A percentile compares a stretch with the other conserved stretches of the same genome.
Conservation (phyloP, 768 basidiomycete species). For the Auricularia sp. region DNA sequence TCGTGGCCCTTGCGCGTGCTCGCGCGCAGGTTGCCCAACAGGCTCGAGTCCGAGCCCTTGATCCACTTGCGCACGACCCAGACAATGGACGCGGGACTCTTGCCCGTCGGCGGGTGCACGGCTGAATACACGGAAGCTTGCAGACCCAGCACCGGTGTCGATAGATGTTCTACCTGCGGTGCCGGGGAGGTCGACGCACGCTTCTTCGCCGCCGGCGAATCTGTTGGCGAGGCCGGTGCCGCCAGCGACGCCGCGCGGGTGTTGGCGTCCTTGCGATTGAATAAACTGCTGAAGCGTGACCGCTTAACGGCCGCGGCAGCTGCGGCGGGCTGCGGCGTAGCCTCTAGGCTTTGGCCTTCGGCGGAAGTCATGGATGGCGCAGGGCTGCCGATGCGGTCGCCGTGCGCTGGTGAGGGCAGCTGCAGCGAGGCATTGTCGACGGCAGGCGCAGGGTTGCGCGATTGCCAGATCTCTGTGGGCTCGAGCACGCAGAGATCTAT, state of each 20-base stretch:
- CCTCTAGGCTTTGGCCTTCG: background rate
- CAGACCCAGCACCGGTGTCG: slow-evolving; percentile 50
- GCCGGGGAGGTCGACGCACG: slow-evolving; percentile 1
- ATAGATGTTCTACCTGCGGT: slow-evolving; percentile 4
- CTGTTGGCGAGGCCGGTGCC: slow-evolving; percentile 2
- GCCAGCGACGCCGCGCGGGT: slow-evolving; percentile 10
- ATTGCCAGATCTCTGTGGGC: slow-evolving; percentile 62
- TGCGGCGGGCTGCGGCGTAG: slow-evolving; percentile 2
- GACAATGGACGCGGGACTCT: slow-evolving; percentile 42
- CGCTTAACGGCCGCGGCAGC: slow-evolving; percentile 1
- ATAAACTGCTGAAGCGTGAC: background rate
- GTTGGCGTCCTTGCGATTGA: slow-evolving; percentile 6
- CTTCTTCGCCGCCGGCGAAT: slow-evolving; percentile 6
- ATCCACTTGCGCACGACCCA: slow-evolving; percentile 73
- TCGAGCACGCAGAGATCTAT: slow-evolving; percentile 71
- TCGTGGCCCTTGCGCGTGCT: background rate
- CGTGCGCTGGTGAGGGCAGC: background rate
- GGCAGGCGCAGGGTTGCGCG: background rate
- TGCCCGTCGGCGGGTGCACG: slow-evolving; percentile 24
- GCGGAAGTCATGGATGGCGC: background rate
- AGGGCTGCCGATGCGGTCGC: background rate
- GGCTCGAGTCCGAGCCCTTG: slow-evolving; percentile 41
- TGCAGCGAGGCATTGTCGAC: background rate
- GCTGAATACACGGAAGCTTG: slow-evolving; percentile 54
- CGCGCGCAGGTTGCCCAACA: slow-evolving; percentile 30